Conservation (phyloP, 495 filamentous ascomycete genomes). For the Podospora appendiculata region DNA sequence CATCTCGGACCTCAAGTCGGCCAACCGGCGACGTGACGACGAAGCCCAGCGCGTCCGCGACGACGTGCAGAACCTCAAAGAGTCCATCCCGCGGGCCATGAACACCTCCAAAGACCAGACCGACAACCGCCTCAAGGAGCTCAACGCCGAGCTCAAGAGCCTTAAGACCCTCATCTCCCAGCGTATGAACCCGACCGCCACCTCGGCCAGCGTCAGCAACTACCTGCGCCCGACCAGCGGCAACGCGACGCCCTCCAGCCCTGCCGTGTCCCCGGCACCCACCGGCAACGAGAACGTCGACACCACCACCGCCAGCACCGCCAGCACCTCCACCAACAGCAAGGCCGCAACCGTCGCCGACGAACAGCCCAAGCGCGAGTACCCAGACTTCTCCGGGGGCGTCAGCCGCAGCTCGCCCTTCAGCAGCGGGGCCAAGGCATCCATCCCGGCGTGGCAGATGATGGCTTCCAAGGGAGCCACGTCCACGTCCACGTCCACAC, state of each 20-base stretch:
- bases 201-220: conserved; percentile 24
- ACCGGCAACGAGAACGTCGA: conserved; percentile 23
- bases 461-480: conserved; percentile 48
- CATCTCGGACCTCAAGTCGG: conserved; percentile 69
- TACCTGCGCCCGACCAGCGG: conserved; percentile 31
- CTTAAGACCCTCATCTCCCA: conserved; percentile 82
- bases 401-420: conserved; percentile 28
- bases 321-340: neutral
- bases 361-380: conserved; percentile 28
- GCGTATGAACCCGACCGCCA: conserved; percentile 52
- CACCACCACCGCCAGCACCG: neutral
- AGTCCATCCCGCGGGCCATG: conserved; percentile 79
- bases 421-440: conserved; percentile 44
- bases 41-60: conserved; percentile 79
- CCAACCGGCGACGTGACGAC: conserved; percentile 70
- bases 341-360: conserved; percentile 25
- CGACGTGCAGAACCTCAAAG: conserved; percentile 74
- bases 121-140: conserved; percentile 72
- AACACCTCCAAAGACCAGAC: conserved; percentile 77
- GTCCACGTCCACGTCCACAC: conserved; percentile 16
- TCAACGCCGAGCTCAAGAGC: conserved; percentile 84
- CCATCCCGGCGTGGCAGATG: conserved; percentile 92
- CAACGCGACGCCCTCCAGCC: conserved; percentile 17
- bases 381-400: conserved; percentile 25
- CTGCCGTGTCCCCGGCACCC: conserved; percentile 22